Evolutionary conservation across 495 filamentous ascomycete genomes (phyloP).

Genomic region (Penicillium cosmopolitanum): DNA sequence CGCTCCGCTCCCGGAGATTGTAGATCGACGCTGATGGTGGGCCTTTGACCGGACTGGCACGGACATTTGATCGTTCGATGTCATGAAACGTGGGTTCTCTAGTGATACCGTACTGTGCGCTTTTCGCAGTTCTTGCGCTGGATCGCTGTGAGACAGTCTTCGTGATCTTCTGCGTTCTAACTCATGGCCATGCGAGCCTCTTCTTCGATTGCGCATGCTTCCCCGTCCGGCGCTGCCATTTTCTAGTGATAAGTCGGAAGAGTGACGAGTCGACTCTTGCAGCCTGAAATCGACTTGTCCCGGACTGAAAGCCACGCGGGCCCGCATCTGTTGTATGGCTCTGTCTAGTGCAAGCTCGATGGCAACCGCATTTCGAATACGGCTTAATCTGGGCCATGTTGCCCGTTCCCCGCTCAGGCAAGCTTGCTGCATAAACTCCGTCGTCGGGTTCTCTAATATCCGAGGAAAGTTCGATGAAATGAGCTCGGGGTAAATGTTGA

Average conservation of each 20-base stretch:
- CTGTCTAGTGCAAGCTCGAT: conserved; percentile 86
- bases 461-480: conserved; percentile 71
- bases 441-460: conserved; percentile 83
- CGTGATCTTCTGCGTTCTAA: conserved; percentile 24
- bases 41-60: conserved; percentile 17
- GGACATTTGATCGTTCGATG: conserved; percentile 14
- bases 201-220: conserved; percentile 19
- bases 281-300: conserved; percentile 63
- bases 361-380: conserved; percentile 79
- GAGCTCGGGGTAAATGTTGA: conserved; percentile 88
- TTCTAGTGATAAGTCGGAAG: conserved; percentile 22
- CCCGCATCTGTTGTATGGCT: conserved; percentile 75
- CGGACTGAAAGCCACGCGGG: conserved; percentile 78
- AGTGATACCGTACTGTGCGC: conserved; percentile 40
- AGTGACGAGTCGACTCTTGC: conserved; percentile 22
- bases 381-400: conserved; percentile 86
- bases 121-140: conserved; percentile 28
- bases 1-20: conserved; percentile 19
- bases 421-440: conserved; percentile 83
- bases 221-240: conserved; percentile 27
- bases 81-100: conserved; percentile 26
- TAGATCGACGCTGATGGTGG: conserved; percentile 26
- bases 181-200: conserved; percentile 43
- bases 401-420: conserved; percentile 79
- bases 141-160: conserved; percentile 21